Conservation (phyloP, 495 filamentous ascomycete genomes). For the Chaetomium cochliodes region DNA sequence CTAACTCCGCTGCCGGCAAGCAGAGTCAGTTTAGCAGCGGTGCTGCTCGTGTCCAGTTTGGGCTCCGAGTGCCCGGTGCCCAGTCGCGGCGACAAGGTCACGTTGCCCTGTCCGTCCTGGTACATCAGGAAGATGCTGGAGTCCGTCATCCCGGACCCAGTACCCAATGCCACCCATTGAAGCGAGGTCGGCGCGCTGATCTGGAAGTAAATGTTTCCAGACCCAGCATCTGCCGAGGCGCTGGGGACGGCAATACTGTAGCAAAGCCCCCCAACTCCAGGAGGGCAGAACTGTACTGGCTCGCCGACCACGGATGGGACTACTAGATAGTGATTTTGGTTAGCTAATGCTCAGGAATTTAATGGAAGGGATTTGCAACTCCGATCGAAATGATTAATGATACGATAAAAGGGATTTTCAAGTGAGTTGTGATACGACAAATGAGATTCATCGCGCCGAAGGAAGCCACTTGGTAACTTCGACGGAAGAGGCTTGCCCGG, state of each 20-base stretch:
- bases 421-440: too few relatives aligned
- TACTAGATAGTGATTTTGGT: constrained; percentile 10
- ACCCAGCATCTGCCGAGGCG: constrained; percentile 38
- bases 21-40: constrained; percentile 47
- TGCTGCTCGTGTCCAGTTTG: constrained; percentile 47
- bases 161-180: constrained; percentile 66
- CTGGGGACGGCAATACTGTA: constrained; percentile 48
- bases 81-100: constrained; percentile 62
- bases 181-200: constrained; percentile 58
- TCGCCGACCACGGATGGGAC: constrained; percentile 24
- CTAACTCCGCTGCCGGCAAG: constrained; percentile 61
- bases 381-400: too few relatives aligned
- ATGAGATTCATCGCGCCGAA: too few relatives aligned
- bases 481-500: too few relatives aligned
- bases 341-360: not conserved
- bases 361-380: too few relatives aligned
- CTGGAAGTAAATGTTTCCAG: constrained; percentile 63
- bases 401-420: too few relatives aligned
- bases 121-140: constrained; percentile 72
- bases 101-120: constrained; percentile 55
- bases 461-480: too few relatives aligned
- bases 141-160: constrained; percentile 60
- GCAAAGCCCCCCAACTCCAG: constrained; percentile 36
- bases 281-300: constrained; percentile 33
- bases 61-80: constrained; percentile 57